Evolutionary conservation across 2,329 filamentous ascomycete species (phyloP).

Genomic region (Cladophialophora psammophila): DNA sequence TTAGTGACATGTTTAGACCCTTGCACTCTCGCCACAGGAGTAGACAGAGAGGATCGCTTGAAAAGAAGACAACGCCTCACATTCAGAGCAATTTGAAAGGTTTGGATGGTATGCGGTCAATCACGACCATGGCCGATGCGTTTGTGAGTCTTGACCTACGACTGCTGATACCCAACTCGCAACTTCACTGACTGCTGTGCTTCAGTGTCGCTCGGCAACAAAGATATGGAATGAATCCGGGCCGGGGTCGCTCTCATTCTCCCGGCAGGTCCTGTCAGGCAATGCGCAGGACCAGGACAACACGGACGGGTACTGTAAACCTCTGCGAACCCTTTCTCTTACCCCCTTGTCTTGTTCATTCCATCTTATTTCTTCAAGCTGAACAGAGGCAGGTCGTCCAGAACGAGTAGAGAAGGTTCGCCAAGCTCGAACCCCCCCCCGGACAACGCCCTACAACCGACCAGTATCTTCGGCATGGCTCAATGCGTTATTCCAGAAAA

Average conservation of each 20-base stretch:
- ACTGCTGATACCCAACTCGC: background rate
- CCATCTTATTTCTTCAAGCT: constrained; percentile 1
- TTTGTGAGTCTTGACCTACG: background rate
- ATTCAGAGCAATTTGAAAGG: too few species aligned
- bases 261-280: background rate
- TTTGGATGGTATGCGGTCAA: constrained; percentile 13
- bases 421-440: constrained; percentile 22
- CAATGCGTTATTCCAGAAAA: constrained; percentile 15
- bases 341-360: background rate
- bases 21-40: too few species aligned
- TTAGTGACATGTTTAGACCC: too few species aligned
- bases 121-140: constrained; percentile 8
- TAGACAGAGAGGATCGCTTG: too few species aligned
- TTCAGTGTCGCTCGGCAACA: constrained; percentile 2
- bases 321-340: background rate
- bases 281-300: background rate
- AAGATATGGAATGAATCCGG: constrained; percentile 13
- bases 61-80: too few species aligned
- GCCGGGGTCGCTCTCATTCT: constrained; percentile 7
- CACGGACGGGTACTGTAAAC: background rate
- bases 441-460: constrained; percentile 25
- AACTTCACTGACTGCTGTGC: background rate
- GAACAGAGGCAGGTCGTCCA: constrained; percentile 2
- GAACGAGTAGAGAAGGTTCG: constrained; percentile 19
- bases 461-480: constrained; percentile 24